Percentiles rank a stretch among this genome's conserved stretches.
Evolutionary conservation across 2,329 filamentous ascomycete species (phyloP).

Genomic region (Colletotrichum sp.): DNA sequence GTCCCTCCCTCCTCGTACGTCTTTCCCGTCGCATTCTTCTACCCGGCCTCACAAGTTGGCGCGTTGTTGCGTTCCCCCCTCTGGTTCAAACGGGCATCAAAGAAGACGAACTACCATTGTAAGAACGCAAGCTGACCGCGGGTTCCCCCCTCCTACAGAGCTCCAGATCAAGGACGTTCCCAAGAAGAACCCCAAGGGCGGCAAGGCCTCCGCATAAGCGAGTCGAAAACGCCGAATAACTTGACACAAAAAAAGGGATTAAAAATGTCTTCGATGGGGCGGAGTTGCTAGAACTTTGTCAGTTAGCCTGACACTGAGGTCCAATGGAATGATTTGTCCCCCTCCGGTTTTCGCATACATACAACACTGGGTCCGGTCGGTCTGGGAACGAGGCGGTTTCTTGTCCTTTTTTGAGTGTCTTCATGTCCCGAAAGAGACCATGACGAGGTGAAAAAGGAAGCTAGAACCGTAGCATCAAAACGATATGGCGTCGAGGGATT

Average conservation of each 20-base stretch:
- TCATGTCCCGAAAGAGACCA: background rate
- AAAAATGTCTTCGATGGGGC: conserved; percentile 6
- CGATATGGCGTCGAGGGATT: conserved; percentile 61
- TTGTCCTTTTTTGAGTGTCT: background rate
- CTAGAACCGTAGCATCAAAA: conserved; percentile 19
- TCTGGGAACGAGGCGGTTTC: background rate
- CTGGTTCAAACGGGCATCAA: background rate
- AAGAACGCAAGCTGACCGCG: background rate
- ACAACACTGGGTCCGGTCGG: conserved; percentile 1
- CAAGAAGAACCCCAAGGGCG: conserved; percentile 56
- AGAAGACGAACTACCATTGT: background rate
- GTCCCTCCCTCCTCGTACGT: conserved; percentile 93
- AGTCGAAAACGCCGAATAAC: background rate
- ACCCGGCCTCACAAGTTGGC: fast-evolving
- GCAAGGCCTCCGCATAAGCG: conserved; percentile 40
- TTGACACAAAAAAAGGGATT: background rate
- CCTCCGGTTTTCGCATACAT: background rate
- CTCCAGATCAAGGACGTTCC: conserved; percentile 59
- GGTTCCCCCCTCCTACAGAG: conserved; percentile 36
- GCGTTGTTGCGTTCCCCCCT: background rate
- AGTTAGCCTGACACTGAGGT: conserved; percentile 4
- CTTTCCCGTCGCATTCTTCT: background rate
- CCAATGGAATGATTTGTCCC: conserved; percentile 10
- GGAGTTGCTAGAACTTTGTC: conserved; percentile 16
- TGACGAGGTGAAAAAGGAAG: background rate